phyloP scores from a whole-genome alignment of 192 early-diverging fungal species.

The Radiomyces spectabilis region DNA sequence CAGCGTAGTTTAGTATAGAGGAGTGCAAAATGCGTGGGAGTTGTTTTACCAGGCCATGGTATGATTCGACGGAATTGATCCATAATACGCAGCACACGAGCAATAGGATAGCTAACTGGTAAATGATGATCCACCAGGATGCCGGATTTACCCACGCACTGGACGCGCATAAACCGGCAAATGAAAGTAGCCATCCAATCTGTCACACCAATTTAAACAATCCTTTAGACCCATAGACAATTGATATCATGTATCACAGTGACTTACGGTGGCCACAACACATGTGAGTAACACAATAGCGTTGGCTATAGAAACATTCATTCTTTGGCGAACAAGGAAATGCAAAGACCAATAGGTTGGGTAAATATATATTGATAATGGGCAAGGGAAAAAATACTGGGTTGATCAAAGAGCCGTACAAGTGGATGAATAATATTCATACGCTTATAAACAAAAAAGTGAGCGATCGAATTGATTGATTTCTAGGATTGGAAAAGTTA shows the following conservation, averaged over 20 bases:
- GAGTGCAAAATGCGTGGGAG: background rate
- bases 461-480: no score
- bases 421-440: no score
- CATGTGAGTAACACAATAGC: background rate
- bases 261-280: background rate
- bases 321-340: no score
- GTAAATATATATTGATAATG: background rate
- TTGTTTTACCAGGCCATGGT: conserved; percentile 5
- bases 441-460: no score
- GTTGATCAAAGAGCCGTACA: no score
- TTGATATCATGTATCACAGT: background rate
- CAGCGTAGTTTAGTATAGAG: background rate
- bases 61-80: conserved; percentile 3
- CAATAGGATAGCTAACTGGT: background rate
- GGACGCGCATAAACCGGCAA: conserved; percentile 16
- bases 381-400: background rate
- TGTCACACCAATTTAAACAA: conserved; percentile 3
- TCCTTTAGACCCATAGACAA: background rate
- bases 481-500: no score
- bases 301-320: no score
- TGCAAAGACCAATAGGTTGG: no score
- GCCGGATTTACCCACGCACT: background rate
- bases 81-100: conserved; percentile 3
- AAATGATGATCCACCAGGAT: conserved; percentile 24
- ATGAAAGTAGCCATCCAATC: conserved; percentile 19